Evolutionary conservation across 2,329 filamentous ascomycete species (phyloP).

Genomic region (Aspergillus transmontanensis): DNA sequence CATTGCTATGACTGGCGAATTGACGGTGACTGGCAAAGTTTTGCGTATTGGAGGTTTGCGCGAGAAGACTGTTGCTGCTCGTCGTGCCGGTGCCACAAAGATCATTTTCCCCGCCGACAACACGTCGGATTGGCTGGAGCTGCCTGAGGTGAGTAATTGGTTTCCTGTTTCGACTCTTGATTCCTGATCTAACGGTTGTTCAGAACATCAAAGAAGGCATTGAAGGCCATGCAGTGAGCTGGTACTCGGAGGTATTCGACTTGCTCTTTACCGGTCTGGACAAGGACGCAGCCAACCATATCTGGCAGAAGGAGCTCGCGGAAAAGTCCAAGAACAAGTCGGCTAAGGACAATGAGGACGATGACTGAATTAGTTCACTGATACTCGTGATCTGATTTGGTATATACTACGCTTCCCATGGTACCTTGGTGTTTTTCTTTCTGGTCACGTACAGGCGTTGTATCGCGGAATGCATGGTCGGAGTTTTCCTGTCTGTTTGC

Average conservation of each 20-base stretch:
- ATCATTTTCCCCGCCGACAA: conserved; percentile 96
- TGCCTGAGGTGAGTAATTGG: conserved; percentile 77
- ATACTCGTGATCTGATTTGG: conserved; percentile 13
- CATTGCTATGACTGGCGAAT: conserved; percentile 95
- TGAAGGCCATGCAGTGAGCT: conserved; percentile 84
- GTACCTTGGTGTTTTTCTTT: conserved; percentile 22
- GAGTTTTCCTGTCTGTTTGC: conserved; percentile 26
- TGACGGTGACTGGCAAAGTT: conserved; percentile 96
- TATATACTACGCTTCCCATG: conserved; percentile 21
- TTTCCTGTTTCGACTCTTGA: conserved; percentile 12
- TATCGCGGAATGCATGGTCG: conserved; percentile 37
- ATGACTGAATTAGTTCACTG: conserved; percentile 24
- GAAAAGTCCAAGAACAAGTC: conserved; percentile 58
- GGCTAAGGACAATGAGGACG: conserved; percentile 28
- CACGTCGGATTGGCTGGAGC: conserved; percentile 93
- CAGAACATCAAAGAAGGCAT: conserved; percentile 98
- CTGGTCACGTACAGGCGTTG: conserved; percentile 36
- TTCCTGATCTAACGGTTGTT: conserved; percentile 18
- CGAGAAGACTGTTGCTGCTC: conserved; percentile 96
- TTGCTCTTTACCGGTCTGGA: conserved; percentile 85
- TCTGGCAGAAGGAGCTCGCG: conserved; percentile 68
- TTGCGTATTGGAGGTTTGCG: conserved; percentile 88
- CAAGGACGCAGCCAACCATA: conserved; percentile 67
- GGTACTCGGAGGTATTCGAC: conserved; percentile 93
- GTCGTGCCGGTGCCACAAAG: conserved; percentile 86